Base-by-base conservation (phyloP, 352 stramenopile genomes). In the Globisporangium camurandrum region DNA sequence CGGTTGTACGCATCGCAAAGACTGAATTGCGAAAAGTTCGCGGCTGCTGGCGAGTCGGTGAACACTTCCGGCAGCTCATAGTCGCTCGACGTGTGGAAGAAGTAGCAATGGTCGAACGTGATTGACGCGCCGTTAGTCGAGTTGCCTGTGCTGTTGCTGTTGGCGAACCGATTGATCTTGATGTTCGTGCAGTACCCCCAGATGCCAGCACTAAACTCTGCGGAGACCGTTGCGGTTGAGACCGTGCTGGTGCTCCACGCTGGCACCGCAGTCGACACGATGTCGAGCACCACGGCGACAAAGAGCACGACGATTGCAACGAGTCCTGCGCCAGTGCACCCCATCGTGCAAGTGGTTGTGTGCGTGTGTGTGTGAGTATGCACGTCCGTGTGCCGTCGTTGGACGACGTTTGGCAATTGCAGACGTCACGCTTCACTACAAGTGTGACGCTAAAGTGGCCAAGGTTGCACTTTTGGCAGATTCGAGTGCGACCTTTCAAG, bases 151-250 rank as follows among this genome's bases (percentile, higher is more conserved):
- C 20, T 49, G 34, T 40, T n/a, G 47, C 41, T 41, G 45, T 26
- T 55, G 39, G 8, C 16, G 20, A 12, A 48, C 8, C 48, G 48
- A 14, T 49, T 44, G 24, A 84, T 58, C 54, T 81, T 36, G n/a
- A 81, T 52, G 53, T 84, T 69, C 36, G 74, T 84, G 61, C 70
- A 78, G 56, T 71, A 87, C 12, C 75, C 75, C 75, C 75, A 87
- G 43, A 87, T 27, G 10, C 72, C 75, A 0, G 75, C 70, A 3
- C 70, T 54, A 43, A 87, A 87, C 48, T 83, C 68, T 17, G 68
- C 70, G 27, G 54, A 80, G 40, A 57, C 45, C 9, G 71, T 46
- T 17, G 64, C 39, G 6, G 60, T 52, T 19, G 54, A 56, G 17
- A 66, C 56, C 16, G 62, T 61, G 56, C 70, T 87, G 22, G 72